These are phyloP conservation scores for Tinospora cordifolia DNA, from an alignment of 164 flowering plant genomes.

Conservation along the genomic window DNA sequence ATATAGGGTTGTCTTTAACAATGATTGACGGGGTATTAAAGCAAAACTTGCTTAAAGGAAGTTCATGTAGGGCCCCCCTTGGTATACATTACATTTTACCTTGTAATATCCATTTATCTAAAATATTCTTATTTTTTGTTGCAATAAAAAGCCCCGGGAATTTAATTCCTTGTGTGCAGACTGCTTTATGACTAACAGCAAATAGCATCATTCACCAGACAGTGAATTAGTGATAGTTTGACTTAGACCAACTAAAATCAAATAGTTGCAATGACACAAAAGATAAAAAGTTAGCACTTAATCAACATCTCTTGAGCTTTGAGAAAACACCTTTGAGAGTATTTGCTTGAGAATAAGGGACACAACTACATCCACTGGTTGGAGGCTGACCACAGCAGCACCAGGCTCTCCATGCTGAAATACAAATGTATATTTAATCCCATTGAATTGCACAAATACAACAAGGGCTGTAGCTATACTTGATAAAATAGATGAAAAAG, in stretches of 20 bases:
- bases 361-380: slow-evolving; percentile 73
- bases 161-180: background rate
- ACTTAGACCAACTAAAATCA: background rate
- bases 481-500: no score
- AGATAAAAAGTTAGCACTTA: slow-evolving; percentile 1
- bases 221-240: background rate
- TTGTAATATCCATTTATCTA: background rate
- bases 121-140: background rate
- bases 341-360: slow-evolving; percentile 82
- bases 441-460: background rate
- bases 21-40: background rate
- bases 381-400: slow-evolving; percentile 77
- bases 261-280: background rate
- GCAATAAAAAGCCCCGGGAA: background rate
- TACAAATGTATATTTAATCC: slow-evolving; percentile 3
- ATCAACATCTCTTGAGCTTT: background rate
- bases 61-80: background rate
- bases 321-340: slow-evolving; percentile 46
- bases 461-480: background rate
- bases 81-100: background rate
- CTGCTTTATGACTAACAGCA: no score
- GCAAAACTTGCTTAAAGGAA: background rate
- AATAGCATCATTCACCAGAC: background rate
- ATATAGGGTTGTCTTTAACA: no score
- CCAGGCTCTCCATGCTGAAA: slow-evolving; percentile 98